Conservation (phyloP, 83 land plant genomes). For the Larix sibirica region DNA sequence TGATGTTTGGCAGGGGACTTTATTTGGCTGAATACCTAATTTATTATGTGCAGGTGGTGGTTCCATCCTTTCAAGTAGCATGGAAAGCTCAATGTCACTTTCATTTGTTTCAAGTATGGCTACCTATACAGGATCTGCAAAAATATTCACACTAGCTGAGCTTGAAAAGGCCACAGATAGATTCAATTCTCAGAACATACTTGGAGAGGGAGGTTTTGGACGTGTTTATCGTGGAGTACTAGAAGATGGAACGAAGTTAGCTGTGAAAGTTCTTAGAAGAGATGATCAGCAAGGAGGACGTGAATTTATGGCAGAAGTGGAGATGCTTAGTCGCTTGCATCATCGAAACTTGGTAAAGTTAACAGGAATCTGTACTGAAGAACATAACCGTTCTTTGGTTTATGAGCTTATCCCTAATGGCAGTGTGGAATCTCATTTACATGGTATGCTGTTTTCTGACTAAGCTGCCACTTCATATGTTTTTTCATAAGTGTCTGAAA, state of each 20-base stretch:
- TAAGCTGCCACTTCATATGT: constrained; percentile 12
- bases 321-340: constrained; percentile 86
- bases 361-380: constrained; percentile 77
- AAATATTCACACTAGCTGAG: constrained; percentile 70
- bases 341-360: constrained; percentile 85
- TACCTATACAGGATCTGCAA: constrained; percentile 55
- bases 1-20: constrained; percentile 11
- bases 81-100: constrained; percentile 61
- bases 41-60: constrained; percentile 41
- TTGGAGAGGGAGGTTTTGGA: constrained; percentile 96
- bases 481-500: constrained; percentile 16
- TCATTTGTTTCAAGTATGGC: constrained; percentile 71
- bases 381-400: constrained; percentile 58
- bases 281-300: constrained; percentile 71
- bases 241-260: constrained; percentile 73
- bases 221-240: constrained; percentile 66
- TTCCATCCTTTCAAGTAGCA: constrained; percentile 60
- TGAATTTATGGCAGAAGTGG: constrained; percentile 84
- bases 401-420: constrained; percentile 86
- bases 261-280: constrained; percentile 68
- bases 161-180: constrained; percentile 74
- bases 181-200: constrained; percentile 51
- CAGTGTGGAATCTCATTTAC: constrained; percentile 87
- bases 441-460: constrained; percentile 40
- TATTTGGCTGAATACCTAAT: not conserved